These are phyloP conservation scores for Alternaria arborescens DNA, from an alignment of 2,329 filamentous ascomycete genomes.

Conservation along the genomic window DNA sequence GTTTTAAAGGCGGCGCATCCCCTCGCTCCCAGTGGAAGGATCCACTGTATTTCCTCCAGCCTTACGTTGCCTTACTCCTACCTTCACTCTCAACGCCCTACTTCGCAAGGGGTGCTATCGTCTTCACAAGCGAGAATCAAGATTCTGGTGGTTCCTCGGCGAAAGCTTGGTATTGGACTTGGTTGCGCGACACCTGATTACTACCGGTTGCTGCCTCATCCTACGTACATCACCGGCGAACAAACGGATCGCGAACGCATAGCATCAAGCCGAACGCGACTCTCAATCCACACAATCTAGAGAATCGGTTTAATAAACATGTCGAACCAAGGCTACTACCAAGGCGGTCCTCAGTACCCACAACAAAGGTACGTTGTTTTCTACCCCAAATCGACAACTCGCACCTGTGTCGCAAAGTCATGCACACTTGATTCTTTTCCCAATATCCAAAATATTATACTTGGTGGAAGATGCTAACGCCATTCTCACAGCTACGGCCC, in stretches of 20 bases:
- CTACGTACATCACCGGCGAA: neutral
- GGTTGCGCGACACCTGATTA: neutral
- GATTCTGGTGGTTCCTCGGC: neutral
- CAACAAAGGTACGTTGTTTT: constrained; percentile 41
- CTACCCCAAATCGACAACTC: neutral
- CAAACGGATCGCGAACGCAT: neutral
- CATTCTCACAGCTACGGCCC: constrained; percentile 33
- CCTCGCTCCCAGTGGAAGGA: neutral
- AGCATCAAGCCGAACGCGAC: neutral
- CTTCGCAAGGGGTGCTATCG: neutral
- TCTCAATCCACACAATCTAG: neutral
- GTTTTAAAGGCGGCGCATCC: constrained; percentile 1
- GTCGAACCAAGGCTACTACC: constrained; percentile 52
- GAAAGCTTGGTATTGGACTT: constrained; percentile 2
- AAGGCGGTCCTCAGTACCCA: constrained; percentile 49
- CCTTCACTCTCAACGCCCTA: neutral
- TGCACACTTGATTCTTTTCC: too few species aligned
- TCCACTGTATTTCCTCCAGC: neutral
- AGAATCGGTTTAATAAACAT: constrained; percentile 9
- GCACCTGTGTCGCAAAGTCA: neutral
- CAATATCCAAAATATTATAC: neutral
- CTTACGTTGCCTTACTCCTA: neutral
- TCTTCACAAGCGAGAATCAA: neutral
- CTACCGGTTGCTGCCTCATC: neutral
- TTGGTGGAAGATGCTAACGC: neutral